A percentile compares a stretch with the other conserved stretches of the same genome.
These are phyloP conservation scores for Parathielavia appendiculata DNA, from an alignment of 495 filamentous ascomycete species.

Conservation along the genomic window DNA sequence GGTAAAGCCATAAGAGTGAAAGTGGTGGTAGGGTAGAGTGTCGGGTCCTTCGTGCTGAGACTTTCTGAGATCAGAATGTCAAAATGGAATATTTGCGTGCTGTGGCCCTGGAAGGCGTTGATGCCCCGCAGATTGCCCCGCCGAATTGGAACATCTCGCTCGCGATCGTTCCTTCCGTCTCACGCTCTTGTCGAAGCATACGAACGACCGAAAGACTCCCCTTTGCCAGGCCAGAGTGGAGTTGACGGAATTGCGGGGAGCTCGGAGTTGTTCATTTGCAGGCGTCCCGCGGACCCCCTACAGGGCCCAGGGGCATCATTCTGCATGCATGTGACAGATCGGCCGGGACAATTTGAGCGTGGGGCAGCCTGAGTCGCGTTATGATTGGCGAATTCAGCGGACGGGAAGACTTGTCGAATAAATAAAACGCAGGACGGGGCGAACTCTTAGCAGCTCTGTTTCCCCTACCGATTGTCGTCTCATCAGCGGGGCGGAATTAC, in stretches of 20 bases:
- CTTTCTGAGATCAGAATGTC: no score
- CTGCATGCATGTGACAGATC: no score
- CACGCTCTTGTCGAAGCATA: neutral
- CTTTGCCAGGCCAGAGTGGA: neutral
- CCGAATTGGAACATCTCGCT: neutral
- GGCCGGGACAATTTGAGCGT: neutral
- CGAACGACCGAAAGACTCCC: no score
- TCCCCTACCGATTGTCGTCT: no score
- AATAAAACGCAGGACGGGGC: neutral
- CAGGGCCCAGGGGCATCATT: neutral
- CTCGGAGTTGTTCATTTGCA: neutral
- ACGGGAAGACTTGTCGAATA: neutral
- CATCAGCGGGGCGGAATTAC: neutral
- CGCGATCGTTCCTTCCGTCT: constrained; percentile 6
- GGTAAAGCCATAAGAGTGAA: neutral
- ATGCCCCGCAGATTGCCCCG: neutral
- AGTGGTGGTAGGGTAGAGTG: no score
- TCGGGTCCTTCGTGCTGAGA: no score
- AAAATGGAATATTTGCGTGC: neutral
- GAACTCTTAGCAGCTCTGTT: neutral
- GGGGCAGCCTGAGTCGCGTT: neutral
- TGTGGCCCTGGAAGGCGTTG: neutral
- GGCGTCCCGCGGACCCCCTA: neutral
- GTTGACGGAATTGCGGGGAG: neutral
- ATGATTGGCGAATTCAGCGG: neutral